phyloP scores from a whole-genome alignment of 345 rosid species.

The Hevea brasiliensis region DNA sequence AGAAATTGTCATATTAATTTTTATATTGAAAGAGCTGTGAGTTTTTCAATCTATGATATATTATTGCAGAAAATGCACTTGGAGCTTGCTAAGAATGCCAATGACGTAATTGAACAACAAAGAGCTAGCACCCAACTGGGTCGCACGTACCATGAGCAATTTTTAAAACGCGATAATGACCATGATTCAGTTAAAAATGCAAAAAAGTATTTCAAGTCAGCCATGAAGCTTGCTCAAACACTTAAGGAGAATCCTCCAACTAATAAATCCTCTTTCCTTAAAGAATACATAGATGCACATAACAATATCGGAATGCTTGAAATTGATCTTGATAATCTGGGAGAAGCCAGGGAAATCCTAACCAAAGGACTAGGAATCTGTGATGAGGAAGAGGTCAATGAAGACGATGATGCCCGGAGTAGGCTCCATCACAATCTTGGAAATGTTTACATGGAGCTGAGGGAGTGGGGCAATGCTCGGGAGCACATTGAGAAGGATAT shows the following conservation, averaged over 20 bases:
- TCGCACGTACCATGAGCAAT: slow-evolving; percentile 81
- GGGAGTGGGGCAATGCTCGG: slow-evolving; percentile 73
- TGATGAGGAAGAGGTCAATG: slow-evolving; percentile 80
- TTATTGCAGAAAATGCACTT: slow-evolving; percentile 73
- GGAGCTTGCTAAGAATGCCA: slow-evolving; percentile 72
- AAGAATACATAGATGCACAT: slow-evolving; percentile 86
- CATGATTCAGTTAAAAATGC: slow-evolving; percentile 68
- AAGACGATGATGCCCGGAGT: slow-evolving; percentile 70
- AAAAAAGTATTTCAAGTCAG: slow-evolving; percentile 74
- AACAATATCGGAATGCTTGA: slow-evolving; percentile 94
- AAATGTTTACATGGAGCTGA: slow-evolving; percentile 60
- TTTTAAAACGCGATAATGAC: slow-evolving; percentile 59
- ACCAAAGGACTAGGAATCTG: slow-evolving; percentile 71
- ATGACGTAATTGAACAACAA: slow-evolving; percentile 84
- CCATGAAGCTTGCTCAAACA: slow-evolving; percentile 67
- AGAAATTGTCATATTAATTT: not conserved
- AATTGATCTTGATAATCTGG: slow-evolving; percentile 79
- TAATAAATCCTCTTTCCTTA: slow-evolving; percentile 59
- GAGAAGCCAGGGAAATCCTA: slow-evolving; percentile 57
- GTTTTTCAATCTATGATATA: slow-evolving; percentile 1
- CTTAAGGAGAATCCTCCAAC: slow-evolving; percentile 67
- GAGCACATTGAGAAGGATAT: slow-evolving; percentile 80
- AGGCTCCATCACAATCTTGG: slow-evolving; percentile 96
- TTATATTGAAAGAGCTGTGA: not conserved
- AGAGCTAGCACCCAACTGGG: slow-evolving; percentile 91